phyloP scores from a whole-genome alignment of 2,329 filamentous ascomycete species.

The Venturia aucupariae region DNA sequence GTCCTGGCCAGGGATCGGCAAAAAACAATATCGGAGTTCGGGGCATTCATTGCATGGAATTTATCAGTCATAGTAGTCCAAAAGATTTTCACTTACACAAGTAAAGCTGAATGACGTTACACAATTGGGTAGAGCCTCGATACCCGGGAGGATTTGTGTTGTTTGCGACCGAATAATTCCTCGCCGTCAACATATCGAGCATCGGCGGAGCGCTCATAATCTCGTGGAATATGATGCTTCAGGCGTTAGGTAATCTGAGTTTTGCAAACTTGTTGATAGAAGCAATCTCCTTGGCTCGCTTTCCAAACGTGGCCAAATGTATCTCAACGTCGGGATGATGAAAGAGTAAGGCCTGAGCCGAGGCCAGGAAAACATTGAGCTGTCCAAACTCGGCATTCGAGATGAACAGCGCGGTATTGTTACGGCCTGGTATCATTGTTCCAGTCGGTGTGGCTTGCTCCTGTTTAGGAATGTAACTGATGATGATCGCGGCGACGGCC shows the following conservation, averaged over 20 bases:
- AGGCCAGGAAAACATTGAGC: slow-evolving; percentile 4
- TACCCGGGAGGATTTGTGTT: slow-evolving; percentile 4
- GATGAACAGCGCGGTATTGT: slow-evolving; percentile 10
- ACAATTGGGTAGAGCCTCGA: not conserved
- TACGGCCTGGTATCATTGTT: not conserved
- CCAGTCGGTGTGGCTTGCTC: not conserved
- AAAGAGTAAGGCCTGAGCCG: slow-evolving; percentile 4
- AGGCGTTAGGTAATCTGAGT: not conserved
- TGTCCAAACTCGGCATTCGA: slow-evolving; percentile 9
- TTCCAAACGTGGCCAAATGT: slow-evolving; percentile 8
- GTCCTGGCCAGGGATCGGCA: slow-evolving; percentile 4
- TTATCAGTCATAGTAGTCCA: not conserved
- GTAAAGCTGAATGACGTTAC: not conserved
- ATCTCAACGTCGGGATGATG: slow-evolving; percentile 7
- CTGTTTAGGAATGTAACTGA: not conserved
- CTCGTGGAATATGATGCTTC: slow-evolving; percentile 7
- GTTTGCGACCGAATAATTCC: not conserved
- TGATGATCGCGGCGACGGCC: not conserved
- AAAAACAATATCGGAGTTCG: not conserved
- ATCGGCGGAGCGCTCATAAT: not conserved
- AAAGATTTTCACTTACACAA: not conserved
- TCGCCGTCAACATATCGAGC: not conserved
- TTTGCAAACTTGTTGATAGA: not conserved
- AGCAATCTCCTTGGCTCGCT: not conserved
- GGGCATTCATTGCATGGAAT: not conserved